phyloP scores from a whole-genome alignment of 345 rosid species.

The Salix arbutifolia region DNA sequence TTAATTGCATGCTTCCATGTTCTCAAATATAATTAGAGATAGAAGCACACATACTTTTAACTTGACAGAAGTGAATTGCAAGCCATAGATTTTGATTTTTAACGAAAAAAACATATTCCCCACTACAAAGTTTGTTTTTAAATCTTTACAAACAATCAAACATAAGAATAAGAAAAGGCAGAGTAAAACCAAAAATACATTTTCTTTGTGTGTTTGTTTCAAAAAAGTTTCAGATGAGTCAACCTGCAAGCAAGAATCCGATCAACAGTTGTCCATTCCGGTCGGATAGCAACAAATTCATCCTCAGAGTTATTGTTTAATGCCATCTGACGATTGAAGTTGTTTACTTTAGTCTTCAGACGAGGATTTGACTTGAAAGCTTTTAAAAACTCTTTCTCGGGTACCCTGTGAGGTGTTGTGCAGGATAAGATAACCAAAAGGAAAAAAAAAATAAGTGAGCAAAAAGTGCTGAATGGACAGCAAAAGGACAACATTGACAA shows the following conservation, averaged over 20 bases:
- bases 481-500: neutral
- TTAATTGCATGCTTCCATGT: neutral
- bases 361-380: slow-evolving; percentile 95
- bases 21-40: neutral
- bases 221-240: slow-evolving; percentile 3
- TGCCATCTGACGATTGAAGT: slow-evolving; percentile 74
- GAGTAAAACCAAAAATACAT: neutral
- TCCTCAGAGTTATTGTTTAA: slow-evolving; percentile 68
- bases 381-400: slow-evolving; percentile 84
- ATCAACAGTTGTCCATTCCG: slow-evolving; percentile 99
- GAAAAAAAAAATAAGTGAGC: slow-evolving; percentile 1
- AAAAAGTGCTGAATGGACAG: slow-evolving; percentile 7
- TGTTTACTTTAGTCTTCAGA: slow-evolving; percentile 78
- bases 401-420: slow-evolving; percentile 53
- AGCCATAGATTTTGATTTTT: neutral
- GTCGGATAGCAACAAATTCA: slow-evolving; percentile 82
- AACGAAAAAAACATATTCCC: neutral
- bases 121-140: neutral
- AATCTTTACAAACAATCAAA: slow-evolving; percentile 1
- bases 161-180: neutral
- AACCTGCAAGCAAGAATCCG: slow-evolving; percentile 94
- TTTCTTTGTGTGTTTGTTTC: neutral
- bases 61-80: neutral
- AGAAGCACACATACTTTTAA: neutral
- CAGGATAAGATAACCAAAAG: neutral